A percentile compares a stretch with the other conserved stretches of the same genome.
phyloP scores from a whole-genome alignment of 75 land plant species.

The Sequoia sempervirens region DNA sequence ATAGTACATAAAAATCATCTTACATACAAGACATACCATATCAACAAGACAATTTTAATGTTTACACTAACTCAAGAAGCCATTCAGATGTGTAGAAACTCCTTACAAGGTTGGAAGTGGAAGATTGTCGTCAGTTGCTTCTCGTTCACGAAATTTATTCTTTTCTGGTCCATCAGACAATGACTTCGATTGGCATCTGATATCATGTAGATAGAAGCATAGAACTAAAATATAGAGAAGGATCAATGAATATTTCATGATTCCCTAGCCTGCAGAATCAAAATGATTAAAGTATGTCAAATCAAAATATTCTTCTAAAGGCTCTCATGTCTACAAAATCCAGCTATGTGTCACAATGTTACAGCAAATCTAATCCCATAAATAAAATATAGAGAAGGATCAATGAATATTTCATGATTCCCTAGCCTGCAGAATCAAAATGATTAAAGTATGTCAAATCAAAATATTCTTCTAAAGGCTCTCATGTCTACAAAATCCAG shows the following conservation, averaged over 20 bases:
- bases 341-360: no score
- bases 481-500: not conserved
- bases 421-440: not conserved
- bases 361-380: no score
- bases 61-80: not conserved
- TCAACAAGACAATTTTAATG: not conserved
- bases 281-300: no score
- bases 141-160: conserved; percentile 64
- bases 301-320: no score
- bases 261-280: no score
- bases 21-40: not conserved
- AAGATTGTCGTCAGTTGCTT: conserved; percentile 56
- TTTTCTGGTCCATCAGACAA: conserved; percentile 18
- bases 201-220: not conserved
- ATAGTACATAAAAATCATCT: not conserved
- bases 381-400: not conserved
- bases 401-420: not conserved
- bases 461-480: not conserved
- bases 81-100: not conserved
- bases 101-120: conserved; percentile 48
- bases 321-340: no score
- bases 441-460: not conserved
- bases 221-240: no score
- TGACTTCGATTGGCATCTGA: conserved; percentile 2
- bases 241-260: no score